phyloP scores from a whole-genome alignment of 192 early-diverging fungal genomes.

The Coemansia erecta region DNA sequence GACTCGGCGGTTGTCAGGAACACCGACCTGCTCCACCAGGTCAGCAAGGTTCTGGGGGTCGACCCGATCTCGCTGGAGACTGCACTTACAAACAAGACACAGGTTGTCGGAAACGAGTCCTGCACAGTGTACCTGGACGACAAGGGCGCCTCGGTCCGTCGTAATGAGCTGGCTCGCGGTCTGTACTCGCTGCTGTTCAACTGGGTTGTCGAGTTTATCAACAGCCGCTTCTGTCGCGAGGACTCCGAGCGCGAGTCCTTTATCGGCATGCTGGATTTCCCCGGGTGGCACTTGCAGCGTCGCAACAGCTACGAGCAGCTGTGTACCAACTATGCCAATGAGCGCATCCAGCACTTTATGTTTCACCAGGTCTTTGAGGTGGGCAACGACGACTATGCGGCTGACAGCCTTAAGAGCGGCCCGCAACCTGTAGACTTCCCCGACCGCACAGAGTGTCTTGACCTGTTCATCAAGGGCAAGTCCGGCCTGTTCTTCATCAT shows the following conservation, averaged over 20 bases:
- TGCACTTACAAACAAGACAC: conserved; percentile 80
- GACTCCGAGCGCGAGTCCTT: conserved; percentile 67
- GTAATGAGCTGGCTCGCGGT: conserved; percentile 76
- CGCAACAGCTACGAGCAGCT: conserved; percentile 66
- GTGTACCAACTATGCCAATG: conserved; percentile 70
- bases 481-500: conserved; percentile 75
- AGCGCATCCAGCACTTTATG: conserved; percentile 62
- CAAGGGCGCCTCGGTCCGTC: conserved; percentile 69
- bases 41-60: conserved; percentile 84
- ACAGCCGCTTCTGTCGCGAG: conserved; percentile 75
- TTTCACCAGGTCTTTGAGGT: conserved; percentile 45
- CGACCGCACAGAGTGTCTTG: conserved; percentile 65
- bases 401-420: conserved; percentile 65
- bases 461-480: conserved; percentile 65
- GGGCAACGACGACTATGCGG: conserved; percentile 76
- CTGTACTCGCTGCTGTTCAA: conserved; percentile 89
- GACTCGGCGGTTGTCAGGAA: conserved; percentile 84
- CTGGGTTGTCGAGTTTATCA: conserved; percentile 93
- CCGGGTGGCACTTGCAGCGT: conserved; percentile 83
- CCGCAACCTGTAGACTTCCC: conserved; percentile 68
- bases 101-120: conserved; percentile 77
- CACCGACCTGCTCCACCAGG: conserved; percentile 70
- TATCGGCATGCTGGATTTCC: conserved; percentile 64
- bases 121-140: conserved; percentile 87
- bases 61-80: conserved; percentile 72